Evolutionary conservation across 1,284 basidiomycete genomes (phyloP).

Genomic region (Cutaneotrichosporon cavernicola): DNA sequence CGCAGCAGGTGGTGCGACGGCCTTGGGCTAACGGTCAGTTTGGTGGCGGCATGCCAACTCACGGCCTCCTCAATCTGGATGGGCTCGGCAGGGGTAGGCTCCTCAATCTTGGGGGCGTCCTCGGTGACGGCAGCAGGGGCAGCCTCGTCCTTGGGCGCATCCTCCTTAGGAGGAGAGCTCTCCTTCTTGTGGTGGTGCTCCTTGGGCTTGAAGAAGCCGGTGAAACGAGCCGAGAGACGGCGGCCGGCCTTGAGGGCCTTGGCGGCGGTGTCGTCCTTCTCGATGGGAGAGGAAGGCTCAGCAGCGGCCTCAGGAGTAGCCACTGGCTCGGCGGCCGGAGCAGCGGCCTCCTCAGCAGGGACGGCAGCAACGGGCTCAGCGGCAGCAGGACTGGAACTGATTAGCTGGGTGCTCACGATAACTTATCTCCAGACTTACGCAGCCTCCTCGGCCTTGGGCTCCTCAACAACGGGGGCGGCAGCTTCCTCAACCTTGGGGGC

Average conservation of each 20-base stretch:
- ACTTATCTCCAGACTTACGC: slow-evolving; percentile 28
- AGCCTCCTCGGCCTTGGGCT: slow-evolving; percentile 34
- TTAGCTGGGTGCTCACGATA: neutral
- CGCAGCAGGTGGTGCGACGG: slow-evolving; percentile 33
- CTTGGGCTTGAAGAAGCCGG: slow-evolving; percentile 40
- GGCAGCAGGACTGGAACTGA: slow-evolving; percentile 25
- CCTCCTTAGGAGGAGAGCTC: slow-evolving; percentile 19
- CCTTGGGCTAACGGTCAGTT: slow-evolving; percentile 32
- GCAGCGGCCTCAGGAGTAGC: slow-evolving; percentile 4
- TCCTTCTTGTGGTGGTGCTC: slow-evolving; percentile 24
- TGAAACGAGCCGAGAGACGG: slow-evolving; percentile 48
- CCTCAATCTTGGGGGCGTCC: slow-evolving; percentile 45
- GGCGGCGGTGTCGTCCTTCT: slow-evolving; percentile 20
- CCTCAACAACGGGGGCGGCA: slow-evolving; percentile 21
- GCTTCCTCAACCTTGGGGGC: slow-evolving; percentile 25
- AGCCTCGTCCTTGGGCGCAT: slow-evolving; percentile 27
- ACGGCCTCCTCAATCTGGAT: slow-evolving; percentile 47
- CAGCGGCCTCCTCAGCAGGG: slow-evolving; percentile 34
- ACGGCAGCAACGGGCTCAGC: slow-evolving; percentile 31
- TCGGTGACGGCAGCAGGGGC: slow-evolving; percentile 30
- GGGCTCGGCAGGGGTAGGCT: slow-evolving; percentile 42
- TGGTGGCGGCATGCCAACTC: slow-evolving; percentile 21
- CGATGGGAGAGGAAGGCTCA: neutral
- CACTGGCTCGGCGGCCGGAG: slow-evolving; percentile 13
- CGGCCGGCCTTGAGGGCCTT: slow-evolving; percentile 45